A percentile compares a stretch with the other conserved stretches of the same genome.
Conservation (phyloP, 768 basidiomycete genomes). For the Xanthoconium stramineum region DNA sequence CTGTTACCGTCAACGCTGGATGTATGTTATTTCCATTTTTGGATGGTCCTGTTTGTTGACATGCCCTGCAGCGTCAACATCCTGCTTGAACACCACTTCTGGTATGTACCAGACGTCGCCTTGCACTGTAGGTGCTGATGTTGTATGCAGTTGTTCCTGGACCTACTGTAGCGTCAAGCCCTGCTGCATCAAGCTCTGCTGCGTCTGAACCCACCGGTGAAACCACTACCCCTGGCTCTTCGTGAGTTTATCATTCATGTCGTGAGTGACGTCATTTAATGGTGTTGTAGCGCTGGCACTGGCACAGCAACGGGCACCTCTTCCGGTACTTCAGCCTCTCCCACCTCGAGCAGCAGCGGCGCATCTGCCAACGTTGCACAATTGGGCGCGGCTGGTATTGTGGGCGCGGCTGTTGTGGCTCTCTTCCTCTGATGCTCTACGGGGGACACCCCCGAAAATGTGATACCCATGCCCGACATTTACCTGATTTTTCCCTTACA, state of each 20-base stretch:
- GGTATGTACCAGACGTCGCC: constrained; percentile 19
- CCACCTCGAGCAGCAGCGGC: constrained; percentile 28
- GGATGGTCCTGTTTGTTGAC: constrained; percentile 2
- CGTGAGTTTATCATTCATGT: constrained; percentile 17
- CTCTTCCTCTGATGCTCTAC: constrained; percentile 33
- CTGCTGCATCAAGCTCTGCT: too few species aligned
- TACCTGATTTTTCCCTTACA: too few species aligned
- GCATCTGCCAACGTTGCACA: constrained; percentile 43
- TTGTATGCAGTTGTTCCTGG: constrained; percentile 22
- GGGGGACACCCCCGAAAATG: constrained; percentile 4
- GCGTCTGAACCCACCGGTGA: too few species aligned
- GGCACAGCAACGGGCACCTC: constrained; percentile 1
- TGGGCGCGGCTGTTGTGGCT: constrained; percentile 36
- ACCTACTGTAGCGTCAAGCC: constrained; percentile 6
- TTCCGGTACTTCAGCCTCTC: constrained; percentile 16
- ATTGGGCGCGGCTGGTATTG: constrained; percentile 40
- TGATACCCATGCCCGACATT: constrained; percentile 17
- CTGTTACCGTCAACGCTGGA: constrained; percentile 47
- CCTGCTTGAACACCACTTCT: constrained; percentile 33
- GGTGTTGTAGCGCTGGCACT: not conserved
- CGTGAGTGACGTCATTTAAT: constrained; percentile 11
- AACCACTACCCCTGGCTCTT: not conserved
- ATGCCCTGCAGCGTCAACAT: constrained; percentile 28
- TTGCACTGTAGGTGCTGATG: constrained; percentile 13
- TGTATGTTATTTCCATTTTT: constrained; percentile 38